A percentile compares a stretch with the other conserved stretches of the same genome.
Evolutionary conservation across 2,329 filamentous ascomycete species (phyloP).

Genomic region (Cordyceps farinosa): DNA sequence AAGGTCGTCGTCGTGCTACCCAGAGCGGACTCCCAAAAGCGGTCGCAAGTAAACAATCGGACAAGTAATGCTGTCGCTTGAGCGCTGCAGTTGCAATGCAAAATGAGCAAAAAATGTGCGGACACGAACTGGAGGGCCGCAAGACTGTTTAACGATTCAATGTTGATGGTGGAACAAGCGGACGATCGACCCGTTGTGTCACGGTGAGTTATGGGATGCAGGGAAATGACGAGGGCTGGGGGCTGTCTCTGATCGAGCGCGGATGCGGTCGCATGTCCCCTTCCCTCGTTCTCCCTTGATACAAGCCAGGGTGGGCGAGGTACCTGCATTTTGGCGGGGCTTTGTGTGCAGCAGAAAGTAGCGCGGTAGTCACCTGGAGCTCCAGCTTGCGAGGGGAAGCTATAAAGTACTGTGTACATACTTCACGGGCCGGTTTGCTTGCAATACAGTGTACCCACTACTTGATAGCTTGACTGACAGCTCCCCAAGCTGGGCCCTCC

Average conservation of each 20-base stretch:
- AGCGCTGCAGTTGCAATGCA: not conserved
- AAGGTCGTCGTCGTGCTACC: not conserved
- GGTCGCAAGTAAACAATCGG: constrained; percentile 12
- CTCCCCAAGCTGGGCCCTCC: constrained; percentile 20
- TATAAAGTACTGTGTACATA: not conserved
- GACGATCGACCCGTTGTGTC: constrained; percentile 5
- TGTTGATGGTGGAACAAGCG: not conserved
- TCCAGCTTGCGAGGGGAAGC: not conserved
- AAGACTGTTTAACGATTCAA: not conserved
- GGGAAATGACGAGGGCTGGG: constrained; percentile 19
- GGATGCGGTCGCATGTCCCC: constrained; percentile 15
- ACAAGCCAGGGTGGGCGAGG: not conserved
- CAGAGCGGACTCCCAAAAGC: not conserved
- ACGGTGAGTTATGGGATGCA: not conserved
- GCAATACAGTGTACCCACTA: not conserved
- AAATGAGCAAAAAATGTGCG: not conserved
- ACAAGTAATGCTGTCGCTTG: not conserved
- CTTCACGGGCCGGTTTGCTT: no score
- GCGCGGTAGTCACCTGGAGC: not conserved
- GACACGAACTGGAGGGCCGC: not conserved
- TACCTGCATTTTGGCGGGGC: constrained; percentile 12
- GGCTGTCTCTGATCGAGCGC: constrained; percentile 14
- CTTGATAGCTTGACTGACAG: not conserved
- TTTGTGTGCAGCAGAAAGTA: not conserved
- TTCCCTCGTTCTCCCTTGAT: constrained; percentile 2